Conservation (phyloP, 2,329 filamentous ascomycete species). For the Fusarium caatingaense region DNA sequence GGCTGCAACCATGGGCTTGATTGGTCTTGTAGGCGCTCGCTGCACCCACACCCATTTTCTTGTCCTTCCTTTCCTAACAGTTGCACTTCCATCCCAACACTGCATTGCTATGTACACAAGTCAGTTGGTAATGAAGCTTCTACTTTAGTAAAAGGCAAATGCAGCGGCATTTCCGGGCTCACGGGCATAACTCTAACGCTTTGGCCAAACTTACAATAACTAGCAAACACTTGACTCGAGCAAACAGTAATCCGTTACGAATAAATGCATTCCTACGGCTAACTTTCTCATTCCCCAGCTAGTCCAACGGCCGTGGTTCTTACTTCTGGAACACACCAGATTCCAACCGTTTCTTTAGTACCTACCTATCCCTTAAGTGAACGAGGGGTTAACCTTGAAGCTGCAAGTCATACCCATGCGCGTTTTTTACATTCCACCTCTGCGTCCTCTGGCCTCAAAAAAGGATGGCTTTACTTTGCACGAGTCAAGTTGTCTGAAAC, state of each 20-base stretch:
- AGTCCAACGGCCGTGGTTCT: conserved; percentile 4
- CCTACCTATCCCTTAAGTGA: neutral
- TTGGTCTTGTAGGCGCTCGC: conserved; percentile 44
- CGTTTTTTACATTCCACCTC: neutral
- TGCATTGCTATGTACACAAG: too few species aligned
- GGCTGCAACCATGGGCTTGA: conserved; percentile 4
- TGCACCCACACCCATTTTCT: conserved; percentile 31
- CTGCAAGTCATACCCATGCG: conserved; percentile 34
- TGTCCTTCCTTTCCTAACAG: neutral
- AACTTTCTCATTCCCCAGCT: neutral
- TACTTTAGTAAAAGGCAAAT: neutral
- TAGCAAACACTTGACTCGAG: neutral
- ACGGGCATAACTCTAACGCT: neutral
- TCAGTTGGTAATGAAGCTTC: neutral
- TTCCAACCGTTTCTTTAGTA: conserved; percentile 24
- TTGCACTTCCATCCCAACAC: neutral
- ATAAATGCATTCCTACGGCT: neutral
- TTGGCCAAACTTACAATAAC: neutral
- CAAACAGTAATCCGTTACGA: neutral
- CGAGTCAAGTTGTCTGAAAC: conserved; percentile 33
- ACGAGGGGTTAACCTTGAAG: neutral
- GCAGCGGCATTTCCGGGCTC: neutral
- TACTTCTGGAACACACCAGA: conserved; percentile 26
- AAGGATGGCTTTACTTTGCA: neutral
- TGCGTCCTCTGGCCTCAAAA: neutral